Conservation (phyloP, 140 eudicot species). For the Ambrosia hybrid region DNA sequence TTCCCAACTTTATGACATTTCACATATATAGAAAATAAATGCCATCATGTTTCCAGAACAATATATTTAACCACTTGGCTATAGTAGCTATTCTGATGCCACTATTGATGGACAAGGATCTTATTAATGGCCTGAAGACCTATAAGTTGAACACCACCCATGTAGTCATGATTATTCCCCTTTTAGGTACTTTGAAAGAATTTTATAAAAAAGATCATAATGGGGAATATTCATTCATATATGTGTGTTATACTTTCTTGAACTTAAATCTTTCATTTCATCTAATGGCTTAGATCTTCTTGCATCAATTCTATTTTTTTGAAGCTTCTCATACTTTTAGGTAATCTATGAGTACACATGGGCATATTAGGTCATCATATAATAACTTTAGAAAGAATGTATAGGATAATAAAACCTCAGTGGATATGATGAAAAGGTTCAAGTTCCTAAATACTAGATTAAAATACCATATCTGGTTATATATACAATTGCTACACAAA, state of each 20-base stretch:
- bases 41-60: too few species aligned
- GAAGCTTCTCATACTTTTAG: background rate
- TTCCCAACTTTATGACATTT: too few species aligned
- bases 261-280: background rate
- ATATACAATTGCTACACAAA: background rate
- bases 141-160: background rate
- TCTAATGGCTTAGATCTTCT: conserved; percentile 6
- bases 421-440: conserved; percentile 10
- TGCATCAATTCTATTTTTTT: conserved; percentile 16
- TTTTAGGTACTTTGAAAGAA: background rate
- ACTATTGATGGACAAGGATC: background rate
- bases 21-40: too few species aligned
- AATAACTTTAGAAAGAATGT: background rate
- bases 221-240: conserved; percentile 1
- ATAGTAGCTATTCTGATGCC: background rate
- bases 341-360: conserved; percentile 9
- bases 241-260: background rate
- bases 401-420: conserved; percentile 13
- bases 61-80: too few species aligned
- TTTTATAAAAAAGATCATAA: background rate
- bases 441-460: background rate
- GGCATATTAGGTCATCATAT: conserved; percentile 3
- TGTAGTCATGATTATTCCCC: background rate
- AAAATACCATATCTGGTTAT: background rate
- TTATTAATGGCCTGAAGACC: background rate